Evolutionary conservation across 495 filamentous ascomycete species (phyloP).

Genomic region (Paragyromitra xinjiangensis): DNA sequence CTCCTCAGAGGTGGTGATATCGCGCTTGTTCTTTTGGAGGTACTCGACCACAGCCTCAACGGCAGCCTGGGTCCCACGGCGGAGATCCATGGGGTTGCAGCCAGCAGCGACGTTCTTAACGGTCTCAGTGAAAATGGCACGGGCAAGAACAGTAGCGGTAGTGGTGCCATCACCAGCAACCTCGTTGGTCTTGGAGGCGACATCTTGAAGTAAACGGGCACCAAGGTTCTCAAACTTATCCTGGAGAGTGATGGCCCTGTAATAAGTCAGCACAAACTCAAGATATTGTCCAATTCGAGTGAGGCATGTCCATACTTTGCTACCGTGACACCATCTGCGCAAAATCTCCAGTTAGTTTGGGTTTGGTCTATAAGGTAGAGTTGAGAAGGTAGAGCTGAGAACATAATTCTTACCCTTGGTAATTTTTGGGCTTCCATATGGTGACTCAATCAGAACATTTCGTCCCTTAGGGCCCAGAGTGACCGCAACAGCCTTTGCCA

Average conservation of each 20-base stretch:
- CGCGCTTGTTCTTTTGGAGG: conserved; percentile 90
- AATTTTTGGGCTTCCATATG: conserved; percentile 98
- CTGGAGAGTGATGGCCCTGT: conserved; percentile 82
- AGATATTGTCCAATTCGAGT: not conserved
- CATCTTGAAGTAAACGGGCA: conserved; percentile 94
- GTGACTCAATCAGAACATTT: conserved; percentile 96
- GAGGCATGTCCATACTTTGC: conserved; percentile 51
- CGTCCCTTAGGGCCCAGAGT: conserved; percentile 97
- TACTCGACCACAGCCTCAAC: conserved; percentile 94
- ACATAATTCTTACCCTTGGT: conserved; percentile 80
- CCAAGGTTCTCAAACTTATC: conserved; percentile 99
- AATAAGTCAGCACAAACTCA: conserved; percentile 47
- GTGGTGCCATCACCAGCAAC: conserved; percentile 98
- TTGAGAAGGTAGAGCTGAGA: conserved; percentile 29
- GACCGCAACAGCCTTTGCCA: conserved; percentile 94
- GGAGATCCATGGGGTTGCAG: conserved; percentile 99
- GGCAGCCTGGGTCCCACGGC: conserved; percentile 94
- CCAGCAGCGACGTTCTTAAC: conserved; percentile 99
- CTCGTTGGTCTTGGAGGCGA: conserved; percentile 99
- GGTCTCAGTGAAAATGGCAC: conserved; percentile 99
- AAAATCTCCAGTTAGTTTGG: conserved; percentile 57
- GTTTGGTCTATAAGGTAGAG: conserved; percentile 23
- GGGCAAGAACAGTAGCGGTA: conserved; percentile 94
- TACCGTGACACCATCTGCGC: conserved; percentile 57
- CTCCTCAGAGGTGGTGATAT: conserved; percentile 96